These are phyloP conservation scores for Eleusine indica DNA, from an alignment of 176 grass and related monocot species.

Conservation along the genomic window DNA sequence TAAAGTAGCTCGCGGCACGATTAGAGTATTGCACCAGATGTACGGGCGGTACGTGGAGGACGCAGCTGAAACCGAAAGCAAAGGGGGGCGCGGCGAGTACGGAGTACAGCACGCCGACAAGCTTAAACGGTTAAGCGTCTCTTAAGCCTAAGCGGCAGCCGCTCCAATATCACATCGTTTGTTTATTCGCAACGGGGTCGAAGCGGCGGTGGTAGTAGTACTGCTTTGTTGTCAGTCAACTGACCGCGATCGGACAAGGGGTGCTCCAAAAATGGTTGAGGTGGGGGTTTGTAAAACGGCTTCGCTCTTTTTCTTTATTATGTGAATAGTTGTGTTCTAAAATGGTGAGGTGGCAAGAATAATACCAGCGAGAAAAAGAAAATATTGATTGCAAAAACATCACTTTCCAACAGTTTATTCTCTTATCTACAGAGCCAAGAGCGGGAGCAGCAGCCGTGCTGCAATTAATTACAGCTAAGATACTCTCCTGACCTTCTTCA, in stretches of 20 bases:
- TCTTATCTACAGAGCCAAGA: background rate
- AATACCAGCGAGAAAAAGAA: background rate
- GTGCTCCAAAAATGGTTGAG: background rate
- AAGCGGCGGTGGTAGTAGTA: background rate
- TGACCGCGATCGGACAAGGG: background rate
- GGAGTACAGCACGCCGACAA: background rate
- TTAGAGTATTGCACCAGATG: background rate
- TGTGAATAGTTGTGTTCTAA: background rate
- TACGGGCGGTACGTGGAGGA: background rate
- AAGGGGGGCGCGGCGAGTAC: background rate
- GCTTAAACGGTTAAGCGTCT: background rate
- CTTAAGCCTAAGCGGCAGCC: background rate
- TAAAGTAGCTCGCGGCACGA: background rate
- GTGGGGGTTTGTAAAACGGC: background rate
- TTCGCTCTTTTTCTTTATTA: background rate
- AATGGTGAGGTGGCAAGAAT: background rate
- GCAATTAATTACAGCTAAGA: conserved; percentile 28
- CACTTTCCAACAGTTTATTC: background rate
- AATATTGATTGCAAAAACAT: background rate
- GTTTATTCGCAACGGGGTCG: background rate
- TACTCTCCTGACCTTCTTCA: background rate
- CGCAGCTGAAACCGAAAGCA: background rate
- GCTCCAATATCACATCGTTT: background rate
- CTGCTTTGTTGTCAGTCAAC: background rate
- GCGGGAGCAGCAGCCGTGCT: background rate